Base-by-base conservation (phyloP, 805 yeast genomes). In the Yarrowia divulgata region DNA sequence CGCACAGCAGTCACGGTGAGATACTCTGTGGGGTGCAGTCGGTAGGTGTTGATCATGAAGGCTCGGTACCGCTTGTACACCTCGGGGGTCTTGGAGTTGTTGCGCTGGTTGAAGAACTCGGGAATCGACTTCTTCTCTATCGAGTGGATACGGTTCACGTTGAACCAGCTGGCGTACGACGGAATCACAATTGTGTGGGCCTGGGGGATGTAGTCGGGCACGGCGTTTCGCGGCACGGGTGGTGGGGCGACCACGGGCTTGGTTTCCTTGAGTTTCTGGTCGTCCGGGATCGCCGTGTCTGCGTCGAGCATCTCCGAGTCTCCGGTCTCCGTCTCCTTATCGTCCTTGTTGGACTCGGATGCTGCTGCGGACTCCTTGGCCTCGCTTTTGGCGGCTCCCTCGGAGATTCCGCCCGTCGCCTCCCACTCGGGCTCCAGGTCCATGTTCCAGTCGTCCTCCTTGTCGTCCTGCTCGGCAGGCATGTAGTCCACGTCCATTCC, bases 1-100 rank as follows among this genome's bases (percentile, higher is more conserved):
- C 98, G 87, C 69, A 93, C 90, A 0, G 97, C 96, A 0, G 98
- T 93, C 70, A 91, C 87, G 0, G 97, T 90, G 49, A 93, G 81
- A 75, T 91, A 93, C 77, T 93, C 97, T 74, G 89, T 89, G 29
- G 97, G 97, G 73, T 93, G 91, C 72, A 93, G 80, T 72, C 98
- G 82, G 77, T 92, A 93, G 13, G 97, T 87, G 78, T 93, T 91
- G 50, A 93, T 82, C 90, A 93, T 89, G 77, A 93, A 93, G 76
- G 93, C 91, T 75, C 98, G 85, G 75, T 92, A 91, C 77, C 88
- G 89, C 70, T 85, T 85, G 77, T 93, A 93, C 45, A 91, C 87
- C 73, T 87, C 85, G 12, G 97, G 94, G 1, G 97, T 90, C 76
- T 93, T 93, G 71, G 90, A 90, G 23, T 85, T 82, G 70, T 87